These are phyloP conservation scores for Aspergillus sparsus DNA, from an alignment of 495 filamentous ascomycete genomes.

Conservation along the genomic window DNA sequence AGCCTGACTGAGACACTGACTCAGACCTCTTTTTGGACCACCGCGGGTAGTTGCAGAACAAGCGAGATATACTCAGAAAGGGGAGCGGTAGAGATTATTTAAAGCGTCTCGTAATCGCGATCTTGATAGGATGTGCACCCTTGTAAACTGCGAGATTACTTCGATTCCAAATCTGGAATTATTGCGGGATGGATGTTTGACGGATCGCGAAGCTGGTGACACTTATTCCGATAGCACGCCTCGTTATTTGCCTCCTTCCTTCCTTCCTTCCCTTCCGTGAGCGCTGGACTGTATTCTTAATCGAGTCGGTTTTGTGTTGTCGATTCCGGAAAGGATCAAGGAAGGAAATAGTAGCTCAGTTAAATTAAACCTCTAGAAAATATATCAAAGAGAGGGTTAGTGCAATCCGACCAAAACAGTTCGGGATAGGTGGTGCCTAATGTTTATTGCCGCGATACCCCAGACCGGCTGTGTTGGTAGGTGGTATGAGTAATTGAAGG, in stretches of 20 bases:
- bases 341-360: too few species aligned
- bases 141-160: constrained; percentile 2
- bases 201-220: neutral
- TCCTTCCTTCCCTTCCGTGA: neutral
- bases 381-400: too few species aligned
- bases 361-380: too few species aligned
- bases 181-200: neutral
- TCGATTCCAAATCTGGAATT: neutral
- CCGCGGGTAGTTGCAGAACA: constrained; percentile 10
- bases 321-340: too few species aligned
- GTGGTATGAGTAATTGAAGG: neutral
- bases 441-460: too few species aligned
- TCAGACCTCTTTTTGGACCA: neutral
- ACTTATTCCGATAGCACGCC: neutral
- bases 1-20: constrained; percentile 15
- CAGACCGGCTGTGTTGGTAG: neutral
- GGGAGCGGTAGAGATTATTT: neutral
- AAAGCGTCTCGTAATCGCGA: constrained; percentile 5
- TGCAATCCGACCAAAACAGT: too few species aligned
- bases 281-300: neutral
- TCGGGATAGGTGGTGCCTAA: too few species aligned
- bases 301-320: neutral
- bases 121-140: neutral
- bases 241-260: neutral
- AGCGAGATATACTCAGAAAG: neutral